Evolutionary conservation across 352 stramenopile genomes (phyloP).

Genomic region (Phytopythium mirpurense): DNA sequence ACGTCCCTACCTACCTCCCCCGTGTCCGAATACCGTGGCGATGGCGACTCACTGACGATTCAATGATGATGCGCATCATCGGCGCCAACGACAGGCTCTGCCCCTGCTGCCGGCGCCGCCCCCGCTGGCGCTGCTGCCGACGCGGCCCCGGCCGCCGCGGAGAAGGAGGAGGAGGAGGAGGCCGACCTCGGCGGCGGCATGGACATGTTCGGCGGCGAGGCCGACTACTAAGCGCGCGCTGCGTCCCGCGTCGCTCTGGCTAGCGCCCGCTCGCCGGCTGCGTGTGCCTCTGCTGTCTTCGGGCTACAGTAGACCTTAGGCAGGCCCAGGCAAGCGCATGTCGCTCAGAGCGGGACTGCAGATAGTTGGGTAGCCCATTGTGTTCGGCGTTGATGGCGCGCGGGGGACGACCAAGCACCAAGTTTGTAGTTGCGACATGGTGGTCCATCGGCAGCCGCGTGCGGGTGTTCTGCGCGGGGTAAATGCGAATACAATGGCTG

Average conservation of each 20-base stretch:
- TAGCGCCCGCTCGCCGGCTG: constrained; percentile 4
- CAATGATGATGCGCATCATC: neutral
- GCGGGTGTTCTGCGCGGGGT: neutral
- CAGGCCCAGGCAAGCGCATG: neutral
- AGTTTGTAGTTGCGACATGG: no score
- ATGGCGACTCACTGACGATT: neutral
- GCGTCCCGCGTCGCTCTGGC: constrained; percentile 1
- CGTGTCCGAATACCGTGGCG: no score
- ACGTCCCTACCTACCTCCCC: constrained; percentile 19
- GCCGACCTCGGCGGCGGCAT: constrained; percentile 77
- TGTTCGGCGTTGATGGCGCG: neutral
- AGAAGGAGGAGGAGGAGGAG: constrained; percentile 87
- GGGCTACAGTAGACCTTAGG: neutral
- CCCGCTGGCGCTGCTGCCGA: constrained; percentile 36
- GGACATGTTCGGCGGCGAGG: constrained; percentile 85
- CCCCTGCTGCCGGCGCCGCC: constrained; percentile 47
- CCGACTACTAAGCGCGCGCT: constrained; percentile 74
- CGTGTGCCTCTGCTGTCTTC: neutral
- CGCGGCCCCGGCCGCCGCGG: constrained; percentile 37
- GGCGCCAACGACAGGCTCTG: constrained; percentile 28
- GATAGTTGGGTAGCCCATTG: neutral
- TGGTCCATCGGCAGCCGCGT: neutral
- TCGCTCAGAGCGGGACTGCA: neutral
- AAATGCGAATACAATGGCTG: constrained; percentile 53
- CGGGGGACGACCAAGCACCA: neutral